phyloP scores from a whole-genome alignment of 2,329 filamentous ascomycete genomes.

The Trichoderma sp. region DNA sequence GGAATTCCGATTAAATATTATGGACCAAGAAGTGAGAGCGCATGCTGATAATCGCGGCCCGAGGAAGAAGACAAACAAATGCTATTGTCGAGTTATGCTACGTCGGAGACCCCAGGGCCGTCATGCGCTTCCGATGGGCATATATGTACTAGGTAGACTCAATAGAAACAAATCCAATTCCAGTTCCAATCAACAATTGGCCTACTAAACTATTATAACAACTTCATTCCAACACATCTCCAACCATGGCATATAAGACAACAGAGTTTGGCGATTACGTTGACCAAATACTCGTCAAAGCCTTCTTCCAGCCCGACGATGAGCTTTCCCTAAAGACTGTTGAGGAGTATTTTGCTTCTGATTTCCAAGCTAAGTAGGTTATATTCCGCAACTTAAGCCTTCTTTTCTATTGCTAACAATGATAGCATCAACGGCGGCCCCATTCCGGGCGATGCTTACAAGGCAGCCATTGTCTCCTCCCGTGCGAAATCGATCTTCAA shows the following conservation, averaged over 20 bases:
- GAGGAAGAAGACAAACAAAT: neutral
- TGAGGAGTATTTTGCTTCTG: neutral
- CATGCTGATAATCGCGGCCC: neutral
- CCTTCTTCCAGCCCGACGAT: slow-evolving; percentile 1
- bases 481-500: neutral
- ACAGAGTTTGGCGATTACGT: slow-evolving; percentile 1
- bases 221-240: neutral
- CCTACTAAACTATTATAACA: neutral
- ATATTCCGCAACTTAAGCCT: fast-evolving
- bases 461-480: neutral
- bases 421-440: neutral
- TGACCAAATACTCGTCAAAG: neutral
- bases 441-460: neutral
- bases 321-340: neutral
- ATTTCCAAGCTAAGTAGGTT: neutral
- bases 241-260: neutral
- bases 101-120: too few relatives aligned
- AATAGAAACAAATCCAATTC: neutral
- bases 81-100: neutral
- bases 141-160: neutral
- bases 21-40: neutral
- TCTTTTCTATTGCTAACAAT: neutral
- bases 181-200: neutral
- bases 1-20: neutral
- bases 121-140: neutral